Evolutionary conservation across 345 rosid species (phyloP), one percentile per base, ranked within the genome.

Genomic region (Salix udensis): DNA sequence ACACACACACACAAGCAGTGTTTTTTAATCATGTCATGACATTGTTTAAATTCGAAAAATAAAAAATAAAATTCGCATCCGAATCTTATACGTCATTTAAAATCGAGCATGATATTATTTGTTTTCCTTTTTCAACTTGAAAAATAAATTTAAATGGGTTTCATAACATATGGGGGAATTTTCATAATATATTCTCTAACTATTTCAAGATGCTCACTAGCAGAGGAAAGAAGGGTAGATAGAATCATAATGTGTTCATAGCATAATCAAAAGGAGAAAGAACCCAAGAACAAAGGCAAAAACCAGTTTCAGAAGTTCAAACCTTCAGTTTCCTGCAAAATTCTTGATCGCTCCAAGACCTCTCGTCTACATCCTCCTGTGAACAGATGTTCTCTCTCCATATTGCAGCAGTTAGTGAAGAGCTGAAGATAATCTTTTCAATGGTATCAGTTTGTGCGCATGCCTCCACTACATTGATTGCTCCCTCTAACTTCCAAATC

Each of bases 401-500:
- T 26, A 94, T 81, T 2, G 94, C 96, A 16, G 97, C 98, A 10
- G 94, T 87, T 26, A 91, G 77, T 23, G 98, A 94, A 72, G 94
- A 92, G 73, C 79, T 86, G 78, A 89, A 91, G 71, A 94, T 89
- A 64, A 92, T 70, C 81, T 94, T 94, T 52, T 88, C 86, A 11
- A 89, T 75, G 44, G 58, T 80, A 10, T 88, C 87, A 46, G 92
- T 93, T 68, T 90, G 96, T 21, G 94, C 98, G 74, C 98, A 89
- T 14, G 98, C 98, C 82, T 94, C 98, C 53, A 92, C 89, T 53
- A 88, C 90, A 83, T 94, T 92, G 60, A 90, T 90, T 9, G 91
- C 96, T 81, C 94, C 97, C 81, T n/a, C 96, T 88, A 15, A 88
- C 94, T 75, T 94, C 98, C 86, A 87, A 74, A 85, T 94, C 93